Conservation (phyloP, 2,329 filamentous ascomycete species). For the Periconia digitata region DNA sequence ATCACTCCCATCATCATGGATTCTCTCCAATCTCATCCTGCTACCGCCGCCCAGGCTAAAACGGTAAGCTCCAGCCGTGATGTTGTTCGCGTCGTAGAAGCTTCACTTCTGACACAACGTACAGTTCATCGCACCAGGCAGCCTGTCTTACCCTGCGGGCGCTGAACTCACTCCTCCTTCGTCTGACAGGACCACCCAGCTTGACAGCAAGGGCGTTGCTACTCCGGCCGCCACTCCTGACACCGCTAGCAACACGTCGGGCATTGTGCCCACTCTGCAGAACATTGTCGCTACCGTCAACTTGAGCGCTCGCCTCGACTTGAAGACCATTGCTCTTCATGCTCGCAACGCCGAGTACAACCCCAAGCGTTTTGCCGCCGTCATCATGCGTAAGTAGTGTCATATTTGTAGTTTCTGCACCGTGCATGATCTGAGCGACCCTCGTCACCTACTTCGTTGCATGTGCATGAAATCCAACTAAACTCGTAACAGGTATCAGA, state of each 20-base stretch:
- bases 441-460: too few species aligned
- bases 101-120: conserved; percentile 22
- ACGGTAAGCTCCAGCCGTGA: conserved; percentile 51
- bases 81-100: conserved; percentile 12
- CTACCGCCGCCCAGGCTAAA: conserved; percentile 90
- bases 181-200: conserved; percentile 63
- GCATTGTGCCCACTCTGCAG: conserved; percentile 61
- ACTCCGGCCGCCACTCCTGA: conserved; percentile 94
- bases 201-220: conserved; percentile 67
- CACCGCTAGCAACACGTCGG: conserved; percentile 65
- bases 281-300: conserved; percentile 99
- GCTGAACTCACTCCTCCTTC: conserved; percentile 81
- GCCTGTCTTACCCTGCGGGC: conserved; percentile 78
- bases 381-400: conserved; percentile 86
- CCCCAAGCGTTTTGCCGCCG: conserved; percentile 97
- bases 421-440: too few species aligned
- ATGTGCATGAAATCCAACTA: not conserved
- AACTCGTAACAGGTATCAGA: conserved; percentile 63
- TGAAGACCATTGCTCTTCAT: conserved; percentile 98
- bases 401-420: too few species aligned
- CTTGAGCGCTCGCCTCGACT: conserved; percentile 95
- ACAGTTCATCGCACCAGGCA: conserved; percentile 79
- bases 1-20: conserved; percentile 66
- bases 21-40: conserved; percentile 85
- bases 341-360: conserved; percentile 99